Base-by-base conservation (phyloP, 1,139 yeast genomes). In the Pichia sp. region DNA sequence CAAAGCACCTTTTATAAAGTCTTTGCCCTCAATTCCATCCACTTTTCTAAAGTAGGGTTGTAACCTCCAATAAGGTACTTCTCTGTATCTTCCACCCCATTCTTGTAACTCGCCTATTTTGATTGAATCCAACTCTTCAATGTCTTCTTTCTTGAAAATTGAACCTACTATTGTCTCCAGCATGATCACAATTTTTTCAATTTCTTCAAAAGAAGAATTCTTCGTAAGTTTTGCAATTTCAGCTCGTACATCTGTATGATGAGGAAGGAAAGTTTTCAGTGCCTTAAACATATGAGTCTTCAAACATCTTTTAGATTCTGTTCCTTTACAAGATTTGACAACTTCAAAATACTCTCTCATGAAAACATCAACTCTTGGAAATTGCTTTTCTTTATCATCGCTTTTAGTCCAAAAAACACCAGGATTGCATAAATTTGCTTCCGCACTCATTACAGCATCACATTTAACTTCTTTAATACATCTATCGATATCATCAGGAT, bases 371-470 rank as follows among this genome's bases (percentile, higher is more conserved):
- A 89, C 93, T 44, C 97, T 70, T 4, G 96, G 95, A 55, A 77
- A 88, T 45, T 77, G 81, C 50, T 67, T 78, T n/a, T 84, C 88
- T 18, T 66, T 68, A 47, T 79, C 75, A 22, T 70, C 58, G 10
- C 59, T 50, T 39, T 64, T 58, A 1, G 77, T 69, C 80, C 81
- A 75, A 36, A 93, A 91, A 0, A 89, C 77, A 4, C 95, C 97
- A 0, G 99, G 98, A 54, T 93, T 93, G 62, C 82, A 84, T 34
- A 93, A 66, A 56, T 88, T 88, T 0, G 96, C 96, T 60, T 93
- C 99, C 0, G 98, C 98, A 34, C 95, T 81, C 98, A 93, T 93
- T 18, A 91, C 93, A 0, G 91, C 96, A 64, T 93, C 96, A 51
- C 93, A 83, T 0, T 64, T 65, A 1, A 85, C 77, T 18, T 67